phyloP scores from a whole-genome alignment of 2,329 filamentous ascomycete species.

The Chrysosporium queenslandicum region DNA sequence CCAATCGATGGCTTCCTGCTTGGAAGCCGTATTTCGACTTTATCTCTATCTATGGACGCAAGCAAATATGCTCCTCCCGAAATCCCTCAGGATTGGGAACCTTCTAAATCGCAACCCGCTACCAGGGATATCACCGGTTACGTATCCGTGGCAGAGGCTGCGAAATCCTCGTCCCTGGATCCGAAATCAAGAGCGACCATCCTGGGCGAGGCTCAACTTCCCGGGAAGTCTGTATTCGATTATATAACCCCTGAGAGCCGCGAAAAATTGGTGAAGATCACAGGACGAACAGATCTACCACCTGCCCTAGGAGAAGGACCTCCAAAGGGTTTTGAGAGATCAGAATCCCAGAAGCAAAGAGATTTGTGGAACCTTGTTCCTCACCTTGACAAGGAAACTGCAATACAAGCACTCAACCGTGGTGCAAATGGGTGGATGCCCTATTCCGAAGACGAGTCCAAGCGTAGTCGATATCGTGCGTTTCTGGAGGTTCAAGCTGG shows the following conservation, averaged over 20 bases:
- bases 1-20: slow-evolving; percentile 74
- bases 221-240: slow-evolving; percentile 92
- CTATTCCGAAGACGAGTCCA: slow-evolving; percentile 71
- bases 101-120: slow-evolving; percentile 42
- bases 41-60: slow-evolving; percentile 36
- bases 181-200: slow-evolving; percentile 66
- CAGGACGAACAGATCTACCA: slow-evolving; percentile 67
- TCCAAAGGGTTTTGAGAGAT: slow-evolving; percentile 53
- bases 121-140: slow-evolving; percentile 36
- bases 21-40: slow-evolving; percentile 44
- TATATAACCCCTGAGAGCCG: slow-evolving; percentile 71
- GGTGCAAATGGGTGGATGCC: slow-evolving; percentile 62
- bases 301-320: slow-evolving; percentile 62
- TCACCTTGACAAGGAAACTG: slow-evolving; percentile 55
- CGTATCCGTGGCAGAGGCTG: slow-evolving; percentile 63
- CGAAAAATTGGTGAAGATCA: slow-evolving; percentile 63
- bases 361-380: slow-evolving; percentile 52
- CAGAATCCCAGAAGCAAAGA: slow-evolving; percentile 53
- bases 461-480: slow-evolving; percentile 66
- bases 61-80: slow-evolving; percentile 38
- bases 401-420: slow-evolving; percentile 57
- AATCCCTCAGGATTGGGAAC: slow-evolving; percentile 56
- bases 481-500: slow-evolving; percentile 73
- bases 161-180: slow-evolving; percentile 65
- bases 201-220: slow-evolving; percentile 68